phyloP scores from a whole-genome alignment of 176 grass and related monocot genomes.

The Bonia amplexicaulis region DNA sequence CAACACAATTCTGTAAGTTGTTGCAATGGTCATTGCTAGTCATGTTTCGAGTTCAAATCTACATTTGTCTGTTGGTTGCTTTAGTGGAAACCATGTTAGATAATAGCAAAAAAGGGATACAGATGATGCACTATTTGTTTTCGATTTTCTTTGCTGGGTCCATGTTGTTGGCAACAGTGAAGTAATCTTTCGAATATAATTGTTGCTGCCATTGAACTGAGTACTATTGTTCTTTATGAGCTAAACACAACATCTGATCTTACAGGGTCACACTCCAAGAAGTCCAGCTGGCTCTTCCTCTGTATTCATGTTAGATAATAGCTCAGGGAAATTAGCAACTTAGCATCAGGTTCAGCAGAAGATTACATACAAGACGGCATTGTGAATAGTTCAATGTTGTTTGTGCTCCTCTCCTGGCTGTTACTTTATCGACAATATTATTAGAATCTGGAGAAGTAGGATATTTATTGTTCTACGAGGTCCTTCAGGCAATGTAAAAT shows the following conservation, averaged over 20 bases:
- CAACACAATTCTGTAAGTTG: slow-evolving; percentile 62
- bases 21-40: neutral
- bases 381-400: neutral
- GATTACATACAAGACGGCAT: neutral
- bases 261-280: slow-evolving; percentile 50
- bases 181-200: neutral
- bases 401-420: neutral
- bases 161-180: neutral
- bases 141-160: neutral
- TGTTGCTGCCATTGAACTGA: neutral
- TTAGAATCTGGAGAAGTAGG: neutral
- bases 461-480: neutral
- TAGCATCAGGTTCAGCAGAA: neutral
- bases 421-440: neutral
- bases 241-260: slow-evolving; percentile 2
- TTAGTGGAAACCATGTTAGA: neutral
- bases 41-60: neutral
- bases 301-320: slow-evolving; percentile 53
- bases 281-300: slow-evolving; percentile 62
- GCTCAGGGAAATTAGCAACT: neutral
- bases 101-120: neutral
- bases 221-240: neutral
- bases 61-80: neutral
- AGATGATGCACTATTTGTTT: neutral
- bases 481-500: neutral